A percentile compares a stretch with the other conserved stretches of the same genome.
phyloP scores from a whole-genome alignment of 176 grass and related monocot species.

The Phragmites australis region DNA sequence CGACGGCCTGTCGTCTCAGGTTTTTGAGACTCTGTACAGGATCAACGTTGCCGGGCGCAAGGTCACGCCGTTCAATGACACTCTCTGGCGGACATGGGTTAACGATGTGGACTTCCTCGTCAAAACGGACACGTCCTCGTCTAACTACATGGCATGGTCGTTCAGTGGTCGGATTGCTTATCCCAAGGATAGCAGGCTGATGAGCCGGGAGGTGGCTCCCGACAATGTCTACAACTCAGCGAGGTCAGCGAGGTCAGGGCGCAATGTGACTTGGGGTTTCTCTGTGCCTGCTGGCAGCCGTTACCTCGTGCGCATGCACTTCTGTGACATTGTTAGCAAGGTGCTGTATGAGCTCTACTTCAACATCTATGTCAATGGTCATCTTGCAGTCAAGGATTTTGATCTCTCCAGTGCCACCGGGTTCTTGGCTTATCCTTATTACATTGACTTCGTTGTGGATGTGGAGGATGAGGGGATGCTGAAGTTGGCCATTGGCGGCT shows the following conservation, averaged over 20 bases:
- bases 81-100: conserved; percentile 94
- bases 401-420: conserved; percentile 64
- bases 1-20: conserved; percentile 62
- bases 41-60: conserved; percentile 76
- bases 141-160: conserved; percentile 31
- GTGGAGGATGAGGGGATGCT: conserved; percentile 49
- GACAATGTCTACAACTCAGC: conserved; percentile 85
- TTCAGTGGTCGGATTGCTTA: conserved; percentile 85
- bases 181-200: conserved; percentile 48
- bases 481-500: conserved; percentile 62
- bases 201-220: conserved; percentile 72
- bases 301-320: conserved; percentile 91
- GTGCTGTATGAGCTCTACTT: conserved; percentile 70
- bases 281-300: conserved; percentile 50
- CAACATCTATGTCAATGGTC: conserved; percentile 74
- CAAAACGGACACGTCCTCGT: conserved; percentile 45
- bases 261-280: conserved; percentile 75
- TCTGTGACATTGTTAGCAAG: conserved; percentile 86
- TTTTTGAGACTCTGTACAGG: conserved; percentile 76
- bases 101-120: conserved; percentile 51
- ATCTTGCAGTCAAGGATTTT: conserved; percentile 65
- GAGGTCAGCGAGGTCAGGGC: conserved; percentile 52
- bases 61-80: conserved; percentile 92
- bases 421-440: conserved; percentile 72
- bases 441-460: conserved; percentile 83